Evolutionary conservation across 148 eudicot species (phyloP).

Genomic region (Chenopodium album): DNA sequence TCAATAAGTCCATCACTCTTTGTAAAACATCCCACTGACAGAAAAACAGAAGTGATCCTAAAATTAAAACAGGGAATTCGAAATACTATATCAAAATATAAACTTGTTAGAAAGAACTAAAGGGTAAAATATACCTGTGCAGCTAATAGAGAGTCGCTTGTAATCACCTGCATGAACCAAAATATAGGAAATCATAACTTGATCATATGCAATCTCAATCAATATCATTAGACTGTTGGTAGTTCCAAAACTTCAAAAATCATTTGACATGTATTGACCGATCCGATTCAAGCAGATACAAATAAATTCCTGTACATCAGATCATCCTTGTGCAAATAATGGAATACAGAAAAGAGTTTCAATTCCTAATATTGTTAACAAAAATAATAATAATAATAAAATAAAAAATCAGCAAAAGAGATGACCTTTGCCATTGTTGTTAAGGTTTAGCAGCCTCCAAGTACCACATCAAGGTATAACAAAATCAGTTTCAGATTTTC

Average conservation of each 20-base stretch:
- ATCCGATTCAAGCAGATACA: no score
- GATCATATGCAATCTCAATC: neutral
- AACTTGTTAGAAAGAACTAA: neutral
- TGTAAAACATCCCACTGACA: constrained; percentile 62
- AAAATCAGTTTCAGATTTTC: neutral
- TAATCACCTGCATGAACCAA: constrained; percentile 47
- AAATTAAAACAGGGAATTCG: neutral
- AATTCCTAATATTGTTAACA: neutral
- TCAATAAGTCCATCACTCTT: constrained; percentile 63
- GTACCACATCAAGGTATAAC: no score
- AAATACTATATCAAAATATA: neutral
- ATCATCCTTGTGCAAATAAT: no score
- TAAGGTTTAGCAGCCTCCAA: no score
- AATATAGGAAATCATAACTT: neutral
- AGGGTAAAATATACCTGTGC: constrained; percentile 44
- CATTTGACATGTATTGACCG: no score
- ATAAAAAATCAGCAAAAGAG: no score
- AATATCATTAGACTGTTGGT: neutral
- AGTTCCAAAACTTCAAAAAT: no score
- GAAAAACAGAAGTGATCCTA: neutral
- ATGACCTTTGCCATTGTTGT: no score
- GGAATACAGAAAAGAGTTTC: neutral
- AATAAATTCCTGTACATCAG: no score
- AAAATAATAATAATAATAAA: no score
- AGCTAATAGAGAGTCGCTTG: constrained; percentile 58